Conservation (phyloP, 805 yeast species). For the Starmerella apis region DNA sequence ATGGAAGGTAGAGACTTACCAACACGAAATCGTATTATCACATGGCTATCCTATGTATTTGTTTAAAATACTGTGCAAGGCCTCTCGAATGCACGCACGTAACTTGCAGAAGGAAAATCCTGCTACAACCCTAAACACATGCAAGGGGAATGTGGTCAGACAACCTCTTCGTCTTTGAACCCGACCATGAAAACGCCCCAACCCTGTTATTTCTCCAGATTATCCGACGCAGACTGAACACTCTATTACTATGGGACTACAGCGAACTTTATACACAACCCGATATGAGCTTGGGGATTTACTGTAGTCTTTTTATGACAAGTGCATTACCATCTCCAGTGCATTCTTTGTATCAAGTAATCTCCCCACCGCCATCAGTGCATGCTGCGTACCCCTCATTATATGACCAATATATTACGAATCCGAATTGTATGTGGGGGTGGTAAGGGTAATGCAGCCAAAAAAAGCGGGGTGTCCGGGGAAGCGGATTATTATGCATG, state of each 20-base stretch:
- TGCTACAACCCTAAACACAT: neutral
- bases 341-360: no score
- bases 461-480: neutral
- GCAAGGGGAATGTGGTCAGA: neutral
- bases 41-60: neutral
- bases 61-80: neutral
- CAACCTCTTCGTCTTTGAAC: neutral
- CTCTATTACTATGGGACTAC: neutral
- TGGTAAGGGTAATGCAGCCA: constrained; percentile 3
- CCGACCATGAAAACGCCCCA: neutral
- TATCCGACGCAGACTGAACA: neutral
- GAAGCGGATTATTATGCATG: neutral
- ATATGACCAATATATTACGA: neutral
- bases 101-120: no score
- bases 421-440: constrained; percentile 11
- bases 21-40: no score
- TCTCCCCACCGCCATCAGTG: neutral
- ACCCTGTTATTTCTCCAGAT: neutral
- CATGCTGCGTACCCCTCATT: constrained; percentile 2
- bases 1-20: no score
- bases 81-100: no score
- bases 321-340: no score
- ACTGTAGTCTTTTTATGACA: no score
- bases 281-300: no score
- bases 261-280: neutral